These are phyloP conservation scores for Cyclotella baltica DNA, from an alignment of 108 stramenopile genomes.

Conservation along the genomic window DNA sequence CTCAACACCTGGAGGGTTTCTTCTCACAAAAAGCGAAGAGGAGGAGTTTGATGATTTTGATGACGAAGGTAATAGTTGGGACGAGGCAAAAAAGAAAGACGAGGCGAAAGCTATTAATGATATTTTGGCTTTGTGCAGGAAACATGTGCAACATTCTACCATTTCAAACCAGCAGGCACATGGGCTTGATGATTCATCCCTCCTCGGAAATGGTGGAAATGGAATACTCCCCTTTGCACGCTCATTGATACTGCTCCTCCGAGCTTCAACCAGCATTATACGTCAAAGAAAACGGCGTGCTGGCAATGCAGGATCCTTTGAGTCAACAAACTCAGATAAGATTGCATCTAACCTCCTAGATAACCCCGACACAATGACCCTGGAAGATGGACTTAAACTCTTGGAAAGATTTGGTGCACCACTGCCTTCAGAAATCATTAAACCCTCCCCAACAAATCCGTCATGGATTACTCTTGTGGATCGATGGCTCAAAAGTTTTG, in stretches of 20 bases:
- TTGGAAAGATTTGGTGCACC: constrained; percentile 76
- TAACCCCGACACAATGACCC: constrained; percentile 62
- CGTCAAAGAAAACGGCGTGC: constrained; percentile 58
- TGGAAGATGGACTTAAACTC: constrained; percentile 79
- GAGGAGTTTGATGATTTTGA: constrained; percentile 44
- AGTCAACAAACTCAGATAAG: constrained; percentile 34
- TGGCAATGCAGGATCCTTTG: constrained; percentile 2
- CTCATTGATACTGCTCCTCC: constrained; percentile 75
- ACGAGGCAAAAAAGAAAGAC: constrained; percentile 35
- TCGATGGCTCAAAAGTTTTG: constrained; percentile 67
- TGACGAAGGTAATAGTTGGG: constrained; percentile 37
- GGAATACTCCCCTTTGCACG: constrained; percentile 84
- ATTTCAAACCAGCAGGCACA: constrained; percentile 6
- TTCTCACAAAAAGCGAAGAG: constrained; percentile 38
- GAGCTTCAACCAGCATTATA: constrained; percentile 66
- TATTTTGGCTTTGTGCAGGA: constrained; percentile 55
- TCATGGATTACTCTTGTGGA: constrained; percentile 64
- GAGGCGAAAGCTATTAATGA: constrained; percentile 63
- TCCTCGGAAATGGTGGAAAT: constrained; percentile 67
- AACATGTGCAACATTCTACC: constrained; percentile 26
- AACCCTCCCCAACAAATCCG: constrained; percentile 14
- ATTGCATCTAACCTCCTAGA: constrained; percentile 55
- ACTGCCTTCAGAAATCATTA: constrained; percentile 67
- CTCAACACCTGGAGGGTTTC: constrained; percentile 73
- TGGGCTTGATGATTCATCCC: constrained; percentile 32